Base-by-base conservation (phyloP, 305 asterid species). In the Fraxinus albicans region DNA sequence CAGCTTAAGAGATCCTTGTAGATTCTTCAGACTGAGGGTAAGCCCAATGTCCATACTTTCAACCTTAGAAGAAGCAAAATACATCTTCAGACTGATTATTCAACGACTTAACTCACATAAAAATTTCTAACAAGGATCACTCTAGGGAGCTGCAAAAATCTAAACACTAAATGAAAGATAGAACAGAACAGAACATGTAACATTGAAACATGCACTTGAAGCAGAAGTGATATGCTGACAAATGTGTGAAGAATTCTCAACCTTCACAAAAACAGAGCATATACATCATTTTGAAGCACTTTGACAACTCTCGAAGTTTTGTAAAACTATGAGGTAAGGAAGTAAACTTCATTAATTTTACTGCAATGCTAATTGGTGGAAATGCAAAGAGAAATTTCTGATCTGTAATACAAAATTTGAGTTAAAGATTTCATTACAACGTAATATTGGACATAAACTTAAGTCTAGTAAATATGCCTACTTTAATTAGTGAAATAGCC, bases 31-130 rank as follows among this genome's bases (percentile, higher is more conserved):
- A 86, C 89, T 78, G 83, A 93, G 87, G 35, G 92, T 86, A 80
- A 96, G 91, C 83, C 93, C 94, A 81, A 93, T 75, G 3, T 93
- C 96, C 91, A 94, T 81, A 85, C 97, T 98, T 83, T 90, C 93
- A 91, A 93, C 98, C 99, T 96, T 84, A 50, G 73, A 84, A 80
- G 73, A 85, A 81, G 77, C 63, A 88, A 76, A 58, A 65, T 42
- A 78, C 42, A 87, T 86, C 79, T 60, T 60, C 70, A 60, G 70
- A 60, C 40, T 29, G 75, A 69, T 27, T 29, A 47, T 40, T 73
- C 38, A 31, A 73, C 25, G 33, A 34, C 70, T 47, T 44, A 12
- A 70, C 77, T n/a, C 73, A 47, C 44, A 27, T 21, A 79, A 42
- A 15, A 38, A 10, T 19, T 9, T 42, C 38, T 69, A 69, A 38